Base-by-base conservation (phyloP, 2,329 filamentous ascomycete species). In the Davidsoniella australis region DNA sequence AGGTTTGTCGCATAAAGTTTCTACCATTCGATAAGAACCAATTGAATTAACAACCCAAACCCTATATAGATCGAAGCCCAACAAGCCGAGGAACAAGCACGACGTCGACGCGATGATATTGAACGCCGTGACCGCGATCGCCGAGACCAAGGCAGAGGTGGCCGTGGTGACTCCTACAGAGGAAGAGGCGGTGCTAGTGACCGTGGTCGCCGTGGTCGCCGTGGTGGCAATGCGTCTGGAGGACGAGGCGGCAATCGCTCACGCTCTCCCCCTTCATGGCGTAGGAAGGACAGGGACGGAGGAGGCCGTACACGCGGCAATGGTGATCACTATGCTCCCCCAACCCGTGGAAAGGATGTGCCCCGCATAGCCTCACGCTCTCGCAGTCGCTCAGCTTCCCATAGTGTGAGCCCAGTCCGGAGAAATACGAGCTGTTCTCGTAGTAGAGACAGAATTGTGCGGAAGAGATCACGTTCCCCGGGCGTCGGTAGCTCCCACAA, bases 41-140 rank as follows among this genome's bases (percentile, higher is more conserved):
- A 16, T 4, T n/a, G 2, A 23, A 33, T 17, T 36, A 18, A n/a
- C 37, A 29, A 38, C 7, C 38, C 17, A n/a, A 18, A 29, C 14
- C 29, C 14, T 18, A 12, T 23, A 6, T 42, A 88, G 86, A 77
- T 86, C 47, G 82, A 93, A 60, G 82, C 85, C 36, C 86, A 91
- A 57, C 83, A 80, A 62, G 81, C 80, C 41, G 83, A 83, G 24
- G 84, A 91, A 60, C 79, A 84, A 59, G 75, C 78, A 24, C 79
- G 81, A 49, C 74, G 73, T 48, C 76, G 80, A 57, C 78, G 80
- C 55, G 82, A 89, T 59, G 76, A 81, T 50, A 74, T 83, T 52
- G 74, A 79, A 56, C 71, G 76, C 45, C 78, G 83, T 51, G 84
- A 91, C 53, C 77, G 78, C 54, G 80, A 86, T 47, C 70, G 72